phyloP scores from a whole-genome alignment of 2,329 filamentous ascomycete genomes.

The Fusarium odoratissimum region DNA sequence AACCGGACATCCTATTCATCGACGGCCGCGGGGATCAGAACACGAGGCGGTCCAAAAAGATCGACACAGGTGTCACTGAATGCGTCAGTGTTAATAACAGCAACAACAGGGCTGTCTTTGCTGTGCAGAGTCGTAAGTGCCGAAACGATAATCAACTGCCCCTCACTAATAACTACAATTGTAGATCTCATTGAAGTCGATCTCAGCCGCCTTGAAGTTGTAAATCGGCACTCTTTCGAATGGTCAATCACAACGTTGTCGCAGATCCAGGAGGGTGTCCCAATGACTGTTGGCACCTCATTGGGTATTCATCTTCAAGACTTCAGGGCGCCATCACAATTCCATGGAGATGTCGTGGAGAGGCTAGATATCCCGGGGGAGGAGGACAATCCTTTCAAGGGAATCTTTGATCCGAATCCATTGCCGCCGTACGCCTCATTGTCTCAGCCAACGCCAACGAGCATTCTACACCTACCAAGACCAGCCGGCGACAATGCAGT shows the following conservation, averaged over 20 bases:
- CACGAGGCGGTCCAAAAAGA: constrained; percentile 68
- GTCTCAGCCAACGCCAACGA: constrained; percentile 83
- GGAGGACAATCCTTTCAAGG: constrained; percentile 48
- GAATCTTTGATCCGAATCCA: constrained; percentile 64
- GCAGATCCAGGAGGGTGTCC: constrained; percentile 70
- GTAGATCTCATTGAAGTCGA: constrained; percentile 82
- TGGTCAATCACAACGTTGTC: constrained; percentile 89
- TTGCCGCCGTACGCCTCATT: constrained; percentile 74
- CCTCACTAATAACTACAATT: not conserved
- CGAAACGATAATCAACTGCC: not conserved
- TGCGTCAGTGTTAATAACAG: constrained; percentile 82
- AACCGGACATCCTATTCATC: constrained; percentile 74
- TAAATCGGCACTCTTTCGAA: constrained; percentile 78
- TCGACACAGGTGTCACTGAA: constrained; percentile 80
- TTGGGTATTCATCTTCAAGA: constrained; percentile 87
- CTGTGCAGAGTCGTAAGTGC: constrained; percentile 75
- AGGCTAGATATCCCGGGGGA: constrained; percentile 48
- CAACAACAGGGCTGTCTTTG: constrained; percentile 78
- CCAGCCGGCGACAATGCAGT: constrained; percentile 63
- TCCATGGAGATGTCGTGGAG: constrained; percentile 51
- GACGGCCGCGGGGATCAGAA: constrained; percentile 59
- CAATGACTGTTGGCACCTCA: constrained; percentile 86
- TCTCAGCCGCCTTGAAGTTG: constrained; percentile 75
- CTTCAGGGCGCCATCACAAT: constrained; percentile 62
- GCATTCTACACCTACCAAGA: constrained; percentile 80